Percentiles rank a stretch among this genome's conserved stretches.
Conservation (phyloP, 2,329 filamentous ascomycete genomes). For the Epichloe amarillans region DNA sequence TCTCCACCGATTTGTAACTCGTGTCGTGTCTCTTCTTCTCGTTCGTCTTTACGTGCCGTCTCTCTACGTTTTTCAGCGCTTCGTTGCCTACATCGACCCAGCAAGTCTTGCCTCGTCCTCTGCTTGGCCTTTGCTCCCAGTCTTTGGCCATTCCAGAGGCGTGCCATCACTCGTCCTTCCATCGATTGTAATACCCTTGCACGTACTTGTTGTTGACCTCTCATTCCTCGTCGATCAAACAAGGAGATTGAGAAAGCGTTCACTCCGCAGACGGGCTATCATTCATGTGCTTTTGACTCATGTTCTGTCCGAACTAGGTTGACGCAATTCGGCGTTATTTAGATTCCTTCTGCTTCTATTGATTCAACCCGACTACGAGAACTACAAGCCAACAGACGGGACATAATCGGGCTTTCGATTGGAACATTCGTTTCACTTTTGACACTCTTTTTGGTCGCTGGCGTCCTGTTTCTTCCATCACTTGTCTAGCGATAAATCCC, state of each 20-base stretch:
- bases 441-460: slow-evolving; percentile 34
- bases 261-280: not conserved
- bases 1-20: slow-evolving; percentile 2
- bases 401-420: slow-evolving; percentile 12
- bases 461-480: slow-evolving; percentile 35
- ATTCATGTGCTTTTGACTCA: slow-evolving; percentile 9
- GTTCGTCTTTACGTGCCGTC: slow-evolving; percentile 9
- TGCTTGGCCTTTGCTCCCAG: slow-evolving; percentile 7
- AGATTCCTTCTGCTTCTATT: slow-evolving; percentile 18
- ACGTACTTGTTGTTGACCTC: not conserved
- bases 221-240: not conserved
- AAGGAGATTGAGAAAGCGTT: not conserved
- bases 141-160: slow-evolving; percentile 11
- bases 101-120: slow-evolving; percentile 10
- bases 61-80: slow-evolving; percentile 11
- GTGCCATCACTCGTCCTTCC: slow-evolving; percentile 12
- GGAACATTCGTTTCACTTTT: slow-evolving; percentile 23
- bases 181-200: slow-evolving; percentile 16
- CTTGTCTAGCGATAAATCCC: slow-evolving; percentile 15
- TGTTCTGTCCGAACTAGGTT: slow-evolving; percentile 19
- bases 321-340: slow-evolving; percentile 15
- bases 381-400: not conserved
- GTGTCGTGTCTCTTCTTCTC: slow-evolving; percentile 9
- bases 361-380: slow-evolving; percentile 8
- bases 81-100: slow-evolving; percentile 13